Evolutionary conservation across 1,284 basidiomycete genomes (phyloP), one percentile per base, ranked within the genome.

Genomic region (Mycosarcoma maydis): DNA sequence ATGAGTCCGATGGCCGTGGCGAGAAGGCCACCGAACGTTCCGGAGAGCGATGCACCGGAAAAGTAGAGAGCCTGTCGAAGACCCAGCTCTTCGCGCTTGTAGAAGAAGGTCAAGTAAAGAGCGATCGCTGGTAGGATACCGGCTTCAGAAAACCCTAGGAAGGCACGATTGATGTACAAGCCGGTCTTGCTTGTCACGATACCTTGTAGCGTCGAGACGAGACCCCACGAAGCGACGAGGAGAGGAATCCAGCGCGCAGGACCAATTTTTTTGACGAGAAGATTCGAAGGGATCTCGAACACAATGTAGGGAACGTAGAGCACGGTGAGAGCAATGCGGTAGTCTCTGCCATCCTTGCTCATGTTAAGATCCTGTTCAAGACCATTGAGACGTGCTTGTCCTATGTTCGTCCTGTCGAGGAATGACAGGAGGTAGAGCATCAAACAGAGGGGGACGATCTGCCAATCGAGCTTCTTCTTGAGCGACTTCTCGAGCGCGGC

Each of bases 261-360:
- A 6, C 76, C 76, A 24, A 80, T 14, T 20, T 51, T 67, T 24
- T 82, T 70, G 13, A 80, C 55, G 4, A 77, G 37, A 8, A 80
- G 49, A 17, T 80, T 76, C 10, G 76, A 71, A 0, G 74, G 73
- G 24, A 80, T 65, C 24, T 80, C 78, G 33, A 80, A 66, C 19
- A 68, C 27, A 26, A 80, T 80, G 61, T 83, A 83, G 4, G 75
- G 64, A 0, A 76, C 61, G 53, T 78, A 80, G n/a, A 77, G 69
- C 4, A 77, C 66, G n/a, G 62, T 65, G 9, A 72, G 54, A 32
- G 69, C 72, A 17, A 75, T 67, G n/a, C 56, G 54, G 48, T 66
- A 76, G 47, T 75, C 66, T 30, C 59, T 44, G 16, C 55, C 52
- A 44, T 71, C 54, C 41, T 57, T 56, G 43, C 53, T 46, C 48